Evolutionary conservation across 2,329 filamentous ascomycete genomes (phyloP), one percentile per base, ranked within the genome.

Genomic region (Rachicladosporium sp.): DNA sequence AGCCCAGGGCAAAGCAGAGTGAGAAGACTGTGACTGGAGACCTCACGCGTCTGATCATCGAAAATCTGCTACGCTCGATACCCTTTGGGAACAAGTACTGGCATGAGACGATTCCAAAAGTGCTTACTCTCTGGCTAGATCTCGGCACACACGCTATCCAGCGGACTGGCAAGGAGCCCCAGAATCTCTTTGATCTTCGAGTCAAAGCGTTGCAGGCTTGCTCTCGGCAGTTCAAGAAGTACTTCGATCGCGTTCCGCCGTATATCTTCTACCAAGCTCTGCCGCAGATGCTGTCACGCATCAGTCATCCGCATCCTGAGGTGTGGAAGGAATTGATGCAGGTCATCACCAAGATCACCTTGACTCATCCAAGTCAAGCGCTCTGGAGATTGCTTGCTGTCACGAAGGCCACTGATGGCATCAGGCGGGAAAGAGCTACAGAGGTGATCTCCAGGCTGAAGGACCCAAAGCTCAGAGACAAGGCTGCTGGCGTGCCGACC

Each of bases 51-150:
- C 71, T 95, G 10, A 84, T 98, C 29, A 84, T 96, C 47, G 87
- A 95, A 53, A 95, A 93, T 56, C 95, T 93, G 54, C 69, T 94
- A 33, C 77, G 89, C 21, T 93, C 88, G 2, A 72, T 95, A 33
- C 78, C 79, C 21, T 89, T 80, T 49, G 91, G 91, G 27, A 91
- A 86, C 35, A 98, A 96, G 62, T 95, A 96, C 60, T 76, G 95
- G 33, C 93, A 94, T 53, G 88, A 96, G 60, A 95, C 88, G 0
- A 68, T 98, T 29, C 93, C 91, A 0, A 83, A 93, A 45, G 72
- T 95, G 34, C 65, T 99, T 31, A 98, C 91, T 0, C 69, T 98
- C 2, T 99, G 93, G 89, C 69, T 98, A 30, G 89, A 95, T 52
- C 73, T 98, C 45, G 89, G 86, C 4, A 80, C 82, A 30, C 77